These are phyloP conservation scores for Poterioochromonas sp. DNA, from an alignment of 352 stramenopile species.

Conservation along the genomic window DNA sequence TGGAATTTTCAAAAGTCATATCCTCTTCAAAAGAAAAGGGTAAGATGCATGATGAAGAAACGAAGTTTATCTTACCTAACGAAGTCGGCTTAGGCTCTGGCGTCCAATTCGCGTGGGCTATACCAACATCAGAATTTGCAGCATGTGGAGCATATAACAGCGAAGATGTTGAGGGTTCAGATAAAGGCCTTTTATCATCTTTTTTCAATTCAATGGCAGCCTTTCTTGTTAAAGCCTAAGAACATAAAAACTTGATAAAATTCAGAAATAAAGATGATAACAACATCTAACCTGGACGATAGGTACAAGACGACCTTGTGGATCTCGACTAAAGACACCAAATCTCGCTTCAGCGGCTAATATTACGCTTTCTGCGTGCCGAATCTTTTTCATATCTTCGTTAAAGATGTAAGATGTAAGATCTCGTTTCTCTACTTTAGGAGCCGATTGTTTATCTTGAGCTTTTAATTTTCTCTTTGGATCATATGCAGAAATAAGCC, in stretches of 20 bases:
- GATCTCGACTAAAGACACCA: slow-evolving; percentile 10
- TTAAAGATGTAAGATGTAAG: slow-evolving; percentile 16
- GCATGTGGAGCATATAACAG: slow-evolving; percentile 22
- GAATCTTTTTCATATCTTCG: slow-evolving; percentile 31
- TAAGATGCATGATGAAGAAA: not conserved
- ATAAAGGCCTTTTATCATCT: slow-evolving; percentile 25
- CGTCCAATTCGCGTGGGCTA: not conserved
- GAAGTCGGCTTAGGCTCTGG: too few relatives aligned
- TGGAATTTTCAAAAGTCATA: not conserved
- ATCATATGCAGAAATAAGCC: too few relatives aligned
- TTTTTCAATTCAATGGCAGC: slow-evolving; percentile 27
- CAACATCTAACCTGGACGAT: not conserved
- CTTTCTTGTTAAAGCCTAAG: slow-evolving; percentile 22
- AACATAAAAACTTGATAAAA: not conserved
- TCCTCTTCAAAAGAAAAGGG: not conserved
- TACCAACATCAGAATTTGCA: not conserved
- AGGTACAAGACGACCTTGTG: slow-evolving; percentile 8
- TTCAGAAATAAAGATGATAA: not conserved
- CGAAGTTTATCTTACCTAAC: too few relatives aligned
- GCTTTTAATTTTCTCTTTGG: too few relatives aligned
- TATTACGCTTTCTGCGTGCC: slow-evolving; percentile 5
- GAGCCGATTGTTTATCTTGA: too few relatives aligned
- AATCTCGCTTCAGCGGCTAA: slow-evolving; percentile 14
- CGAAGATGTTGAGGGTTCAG: not conserved
- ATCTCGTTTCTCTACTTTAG: too few relatives aligned